Conservation (phyloP, 306 rosid species). For the Cicer judaicum region DNA sequence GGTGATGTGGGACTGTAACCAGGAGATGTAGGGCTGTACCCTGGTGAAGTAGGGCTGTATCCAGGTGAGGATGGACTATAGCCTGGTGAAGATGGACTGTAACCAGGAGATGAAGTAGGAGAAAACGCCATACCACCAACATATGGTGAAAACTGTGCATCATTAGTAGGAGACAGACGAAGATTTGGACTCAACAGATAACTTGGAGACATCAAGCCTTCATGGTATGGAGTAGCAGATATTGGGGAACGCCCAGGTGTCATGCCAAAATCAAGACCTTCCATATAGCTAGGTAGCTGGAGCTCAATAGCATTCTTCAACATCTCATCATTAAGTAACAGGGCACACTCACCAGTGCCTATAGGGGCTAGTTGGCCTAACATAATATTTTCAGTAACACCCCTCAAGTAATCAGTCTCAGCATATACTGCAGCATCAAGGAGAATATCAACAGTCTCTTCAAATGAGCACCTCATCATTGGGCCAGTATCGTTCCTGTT, state of each 20-base stretch:
- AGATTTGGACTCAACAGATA: conserved; percentile 92
- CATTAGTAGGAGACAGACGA: conserved; percentile 79
- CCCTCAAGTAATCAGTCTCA: conserved; percentile 85
- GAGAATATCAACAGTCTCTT: conserved; percentile 97
- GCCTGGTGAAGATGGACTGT: conserved; percentile 94
- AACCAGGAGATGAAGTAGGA: conserved; percentile 93
- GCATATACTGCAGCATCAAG: conserved; percentile 97
- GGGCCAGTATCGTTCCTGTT: conserved; percentile 97
- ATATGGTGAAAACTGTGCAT: conserved; percentile 98
- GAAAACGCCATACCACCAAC: conserved; percentile 98
- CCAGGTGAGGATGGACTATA: conserved; percentile 98
- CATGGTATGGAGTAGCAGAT: conserved; percentile 93
- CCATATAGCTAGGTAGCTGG: conserved; percentile 96
- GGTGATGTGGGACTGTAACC: conserved; percentile 97
- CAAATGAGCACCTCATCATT: conserved; percentile 99
- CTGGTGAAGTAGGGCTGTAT: conserved; percentile 93
- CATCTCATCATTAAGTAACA: conserved; percentile 94
- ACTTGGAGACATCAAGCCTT: conserved; percentile 94
- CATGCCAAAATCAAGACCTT: conserved; percentile 97
- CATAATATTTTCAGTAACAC: conserved; percentile 97
- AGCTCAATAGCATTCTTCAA: conserved; percentile 96
- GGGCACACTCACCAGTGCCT: conserved; percentile 88
- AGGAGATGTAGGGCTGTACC: conserved; percentile 93
- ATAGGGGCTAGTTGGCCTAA: conserved; percentile 97
- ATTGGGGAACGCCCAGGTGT: conserved; percentile 93